Conservation (phyloP, 306 rosid genomes). For the Biancaea sappan region DNA sequence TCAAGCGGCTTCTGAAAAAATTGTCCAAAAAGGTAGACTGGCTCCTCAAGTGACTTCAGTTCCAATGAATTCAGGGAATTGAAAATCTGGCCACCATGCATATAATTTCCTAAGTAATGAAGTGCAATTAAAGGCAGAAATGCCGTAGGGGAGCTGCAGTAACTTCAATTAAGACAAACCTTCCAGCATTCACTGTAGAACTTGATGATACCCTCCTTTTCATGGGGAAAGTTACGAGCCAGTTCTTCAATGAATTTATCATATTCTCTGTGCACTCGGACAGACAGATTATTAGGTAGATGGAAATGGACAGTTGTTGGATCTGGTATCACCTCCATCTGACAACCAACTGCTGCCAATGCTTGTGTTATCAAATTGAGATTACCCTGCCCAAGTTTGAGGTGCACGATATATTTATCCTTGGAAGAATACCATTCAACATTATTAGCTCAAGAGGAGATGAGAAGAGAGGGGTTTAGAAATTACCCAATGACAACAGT, state of each 20-base stretch:
- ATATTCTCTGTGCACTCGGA: constrained; percentile 82
- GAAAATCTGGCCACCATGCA: constrained; percentile 66
- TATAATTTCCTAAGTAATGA: constrained; percentile 38
- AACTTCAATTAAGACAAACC: constrained; percentile 66
- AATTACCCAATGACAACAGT: background rate
- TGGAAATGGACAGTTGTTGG: constrained; percentile 97
- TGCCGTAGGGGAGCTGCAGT: constrained; percentile 44
- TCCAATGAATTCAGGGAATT: constrained; percentile 92
- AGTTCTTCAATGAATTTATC: constrained; percentile 72
- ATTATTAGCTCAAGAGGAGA: background rate
- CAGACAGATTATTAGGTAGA: constrained; percentile 76
- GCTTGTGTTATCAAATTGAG: constrained; percentile 97
- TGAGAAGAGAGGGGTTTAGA: background rate
- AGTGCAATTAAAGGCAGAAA: constrained; percentile 38
- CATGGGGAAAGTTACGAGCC: constrained; percentile 71
- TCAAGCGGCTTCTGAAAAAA: constrained; percentile 86
- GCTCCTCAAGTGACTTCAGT: constrained; percentile 95
- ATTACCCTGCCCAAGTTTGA: constrained; percentile 75
- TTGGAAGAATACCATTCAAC: constrained; percentile 33
- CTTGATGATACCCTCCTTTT: constrained; percentile 82
- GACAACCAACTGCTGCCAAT: constrained; percentile 89
- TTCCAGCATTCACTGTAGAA: constrained; percentile 95
- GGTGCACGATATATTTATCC: constrained; percentile 7
- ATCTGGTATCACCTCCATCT: constrained; percentile 89
- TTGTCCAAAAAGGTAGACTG: constrained; percentile 93